Evolutionary conservation across 768 basidiomycete genomes (phyloP), one percentile per base, ranked within the genome.

Genomic region (Panaeolus cyanescens): DNA sequence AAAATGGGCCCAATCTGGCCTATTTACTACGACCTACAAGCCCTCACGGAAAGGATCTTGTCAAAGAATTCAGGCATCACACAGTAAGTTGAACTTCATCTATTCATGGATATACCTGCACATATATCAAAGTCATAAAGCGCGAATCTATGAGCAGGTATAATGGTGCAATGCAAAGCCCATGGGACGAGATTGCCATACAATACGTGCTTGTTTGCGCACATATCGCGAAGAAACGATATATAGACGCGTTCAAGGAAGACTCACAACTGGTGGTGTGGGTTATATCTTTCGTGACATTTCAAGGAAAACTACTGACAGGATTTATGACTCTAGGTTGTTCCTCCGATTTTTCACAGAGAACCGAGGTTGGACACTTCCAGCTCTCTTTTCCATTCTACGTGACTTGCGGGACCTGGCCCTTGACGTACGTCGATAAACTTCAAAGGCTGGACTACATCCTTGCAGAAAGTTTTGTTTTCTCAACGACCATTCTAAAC

Each of bases 151-250:
- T 85, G 57, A 74, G 72, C 37, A 68, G 66, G 33, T 91, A 89
- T 67, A 81, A 87, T 67, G 89, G 86, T 9, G 82, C 81, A 58
- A 84, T 94, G 69, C 80, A 84, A 59, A 76, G 73, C 53, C 93
- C 93, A 5, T 95, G 93, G 92, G 92, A 93, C 63, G 93, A 94
- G 56, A 89, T 95, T 66, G 86, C 90, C 7, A 85, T 93, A 54
- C 88, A 91, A 70, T 94, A 94, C 71, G 86, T 93, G 17, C 75
- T 93, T 66, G 87, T 89, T 22, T 88, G 90, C 62, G 83, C 84
- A 31, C 84, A 91, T 72, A 82, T 88, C 36, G 87, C 86, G 37
- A 89, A 86, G 67, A 83, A 86, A 67, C 80, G 88, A 39, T 81
- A 83, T 20, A 80, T 74, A 25, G 91, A 91, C 39, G 93, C 92